Evolutionary conservation across 2,329 filamentous ascomycete genomes (phyloP).

Genomic region (Didymella lethalis): DNA sequence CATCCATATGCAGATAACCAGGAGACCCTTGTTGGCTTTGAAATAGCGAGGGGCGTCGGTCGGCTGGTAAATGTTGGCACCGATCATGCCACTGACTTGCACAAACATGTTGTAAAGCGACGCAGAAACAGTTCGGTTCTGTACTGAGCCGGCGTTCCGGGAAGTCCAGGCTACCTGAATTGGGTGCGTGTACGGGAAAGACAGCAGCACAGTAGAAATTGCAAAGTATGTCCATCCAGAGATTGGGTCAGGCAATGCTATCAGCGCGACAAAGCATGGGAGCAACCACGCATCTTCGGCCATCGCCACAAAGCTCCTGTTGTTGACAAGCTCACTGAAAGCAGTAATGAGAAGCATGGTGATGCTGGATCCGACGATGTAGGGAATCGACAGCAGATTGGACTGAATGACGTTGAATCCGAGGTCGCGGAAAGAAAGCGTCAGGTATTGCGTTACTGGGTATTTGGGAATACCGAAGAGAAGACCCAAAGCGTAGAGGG

Average conservation of each 20-base stretch:
- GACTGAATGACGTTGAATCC: constrained; percentile 69
- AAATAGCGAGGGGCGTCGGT: constrained; percentile 19
- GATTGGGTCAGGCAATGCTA: constrained; percentile 15
- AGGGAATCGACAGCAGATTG: constrained; percentile 67
- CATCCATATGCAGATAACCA: constrained; percentile 41
- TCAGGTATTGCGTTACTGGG: constrained; percentile 16
- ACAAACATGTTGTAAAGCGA: constrained; percentile 59
- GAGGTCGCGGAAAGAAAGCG: constrained; percentile 61
- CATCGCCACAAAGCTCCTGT: constrained; percentile 22
- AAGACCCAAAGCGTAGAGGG: constrained; percentile 31
- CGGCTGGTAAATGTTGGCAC: constrained; percentile 24
- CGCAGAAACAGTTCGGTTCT: constrained; percentile 17
- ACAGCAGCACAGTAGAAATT: constrained; percentile 54
- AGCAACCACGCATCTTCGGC: constrained; percentile 24
- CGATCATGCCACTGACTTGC: constrained; percentile 29
- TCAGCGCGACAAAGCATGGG: neutral
- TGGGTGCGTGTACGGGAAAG: constrained; percentile 48
- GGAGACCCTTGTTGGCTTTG: constrained; percentile 35
- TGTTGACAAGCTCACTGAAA: constrained; percentile 22
- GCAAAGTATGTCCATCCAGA: constrained; percentile 59
- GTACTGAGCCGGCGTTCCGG: constrained; percentile 18
- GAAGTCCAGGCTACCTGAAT: constrained; percentile 19
- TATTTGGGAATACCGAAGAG: constrained; percentile 23
- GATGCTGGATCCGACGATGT: constrained; percentile 21
- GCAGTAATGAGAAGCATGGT: constrained; percentile 25